These are phyloP conservation scores for Suillus brevipes DNA, from an alignment of 768 basidiomycete species.

Conservation along the genomic window DNA sequence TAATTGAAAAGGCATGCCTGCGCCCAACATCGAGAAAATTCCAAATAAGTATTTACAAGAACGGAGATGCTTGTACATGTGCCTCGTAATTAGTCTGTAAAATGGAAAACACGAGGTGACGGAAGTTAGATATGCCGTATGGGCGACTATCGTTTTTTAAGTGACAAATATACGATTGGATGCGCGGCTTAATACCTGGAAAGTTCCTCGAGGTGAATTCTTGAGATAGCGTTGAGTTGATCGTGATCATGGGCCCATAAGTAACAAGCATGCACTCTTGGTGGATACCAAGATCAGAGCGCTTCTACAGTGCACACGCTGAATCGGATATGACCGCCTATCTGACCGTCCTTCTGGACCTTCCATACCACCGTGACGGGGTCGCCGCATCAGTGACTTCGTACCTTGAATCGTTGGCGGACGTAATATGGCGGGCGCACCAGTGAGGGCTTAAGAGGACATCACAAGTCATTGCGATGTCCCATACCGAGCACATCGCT, in stretches of 20 bases:
- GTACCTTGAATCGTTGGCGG: neutral
- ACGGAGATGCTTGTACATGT: slow-evolving; percentile 10
- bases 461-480: neutral
- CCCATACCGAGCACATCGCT: neutral
- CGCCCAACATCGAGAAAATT: slow-evolving; percentile 2
- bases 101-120: slow-evolving; percentile 22
- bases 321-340: neutral
- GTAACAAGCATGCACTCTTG: neutral
- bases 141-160: neutral
- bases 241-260: neutral
- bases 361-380: too few relatives aligned
- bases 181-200: neutral
- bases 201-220: neutral
- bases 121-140: neutral
- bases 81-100: slow-evolving; percentile 6
- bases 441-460: neutral
- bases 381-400: neutral
- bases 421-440: neutral
- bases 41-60: slow-evolving; percentile 13
- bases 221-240: neutral
- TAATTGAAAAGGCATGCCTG: neutral
- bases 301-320: neutral
- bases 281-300: neutral
- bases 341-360: neutral
- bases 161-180: neutral